Evolutionary conservation across 148 eudicot species (phyloP).

Genomic region (Cornus kousa): DNA sequence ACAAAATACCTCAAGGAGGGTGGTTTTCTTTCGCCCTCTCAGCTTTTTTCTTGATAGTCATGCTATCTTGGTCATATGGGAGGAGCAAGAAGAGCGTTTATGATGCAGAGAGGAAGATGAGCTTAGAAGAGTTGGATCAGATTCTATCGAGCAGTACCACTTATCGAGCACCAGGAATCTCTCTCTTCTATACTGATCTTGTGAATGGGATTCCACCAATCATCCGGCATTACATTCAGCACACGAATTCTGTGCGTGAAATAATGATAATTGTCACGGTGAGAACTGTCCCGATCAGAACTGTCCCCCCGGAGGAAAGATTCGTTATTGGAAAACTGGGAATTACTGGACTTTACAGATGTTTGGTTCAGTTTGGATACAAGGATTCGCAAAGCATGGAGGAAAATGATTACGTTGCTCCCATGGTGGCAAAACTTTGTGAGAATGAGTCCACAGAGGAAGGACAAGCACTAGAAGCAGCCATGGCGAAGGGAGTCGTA

Average conservation of each 20-base stretch:
- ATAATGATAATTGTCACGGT: constrained; percentile 29
- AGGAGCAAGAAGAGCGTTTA: constrained; percentile 21
- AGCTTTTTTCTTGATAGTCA: constrained; percentile 8
- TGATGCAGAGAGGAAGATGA: constrained; percentile 14
- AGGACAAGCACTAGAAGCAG: constrained; percentile 4
- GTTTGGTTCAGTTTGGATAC: constrained; percentile 23
- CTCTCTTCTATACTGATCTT: constrained; percentile 36
- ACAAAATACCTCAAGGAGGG: constrained; percentile 43
- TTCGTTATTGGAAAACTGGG: constrained; percentile 3
- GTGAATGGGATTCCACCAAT: constrained; percentile 37
- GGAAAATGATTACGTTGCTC: constrained; percentile 11
- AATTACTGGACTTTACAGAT: constrained; percentile 10
- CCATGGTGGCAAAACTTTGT: constrained; percentile 12
- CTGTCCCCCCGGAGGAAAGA: constrained; percentile 24
- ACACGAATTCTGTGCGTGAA: constrained; percentile 25
- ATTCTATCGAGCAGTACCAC: neutral
- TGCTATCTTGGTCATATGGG: constrained; percentile 27
- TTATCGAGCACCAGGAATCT: constrained; percentile 23
- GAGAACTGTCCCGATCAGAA: constrained; percentile 28
- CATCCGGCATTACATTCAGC: constrained; percentile 27
- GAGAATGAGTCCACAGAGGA: constrained; percentile 12
- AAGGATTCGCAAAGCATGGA: constrained; percentile 7
- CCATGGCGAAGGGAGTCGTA: neutral
- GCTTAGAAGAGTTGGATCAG: constrained; percentile 7
- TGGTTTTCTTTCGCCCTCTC: constrained; percentile 43